A percentile compares a stretch with the other conserved stretches of the same genome.
These are phyloP conservation scores for Tulasnella sp. DNA, from an alignment of 768 basidiomycete genomes.

Conservation along the genomic window DNA sequence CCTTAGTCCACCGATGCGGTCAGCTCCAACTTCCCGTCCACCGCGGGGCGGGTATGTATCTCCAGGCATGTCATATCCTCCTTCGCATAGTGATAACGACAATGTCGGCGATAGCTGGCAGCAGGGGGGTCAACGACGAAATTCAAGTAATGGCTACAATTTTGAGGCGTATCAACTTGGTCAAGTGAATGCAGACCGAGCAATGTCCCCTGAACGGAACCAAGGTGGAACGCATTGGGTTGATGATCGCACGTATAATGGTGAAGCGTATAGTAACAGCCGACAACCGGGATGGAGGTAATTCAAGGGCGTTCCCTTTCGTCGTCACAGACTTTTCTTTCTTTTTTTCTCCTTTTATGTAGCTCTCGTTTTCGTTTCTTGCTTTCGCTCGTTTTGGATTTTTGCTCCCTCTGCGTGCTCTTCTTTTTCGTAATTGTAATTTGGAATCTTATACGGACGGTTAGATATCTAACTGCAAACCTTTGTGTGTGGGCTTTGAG, in stretches of 20 bases:
- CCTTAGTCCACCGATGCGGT: not conserved
- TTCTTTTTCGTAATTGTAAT: not conserved
- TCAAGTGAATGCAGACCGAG: not conserved
- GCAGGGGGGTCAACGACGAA: not conserved
- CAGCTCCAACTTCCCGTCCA: not conserved
- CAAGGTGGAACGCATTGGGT: not conserved
- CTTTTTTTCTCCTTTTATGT: not conserved
- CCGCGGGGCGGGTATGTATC: slow-evolving; percentile 9
- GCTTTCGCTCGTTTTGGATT: not conserved
- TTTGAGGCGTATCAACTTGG: not conserved
- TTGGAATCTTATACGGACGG: not conserved
- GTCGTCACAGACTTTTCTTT: not conserved
- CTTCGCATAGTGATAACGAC: not conserved
- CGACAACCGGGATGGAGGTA: not conserved
- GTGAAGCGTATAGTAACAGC: not conserved
- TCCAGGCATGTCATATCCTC: slow-evolving; percentile 13
- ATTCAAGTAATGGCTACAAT: not conserved
- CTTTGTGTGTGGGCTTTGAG: not conserved
- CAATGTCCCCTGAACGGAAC: not conserved
- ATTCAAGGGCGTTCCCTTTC: not conserved
- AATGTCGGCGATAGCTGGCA: not conserved
- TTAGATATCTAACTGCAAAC: not conserved
- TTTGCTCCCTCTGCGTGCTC: not conserved
- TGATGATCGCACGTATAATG: not conserved
- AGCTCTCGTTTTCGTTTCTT: not conserved